phyloP scores from a whole-genome alignment of 2,329 filamentous ascomycete species.

The Elsinoe arachidis region DNA sequence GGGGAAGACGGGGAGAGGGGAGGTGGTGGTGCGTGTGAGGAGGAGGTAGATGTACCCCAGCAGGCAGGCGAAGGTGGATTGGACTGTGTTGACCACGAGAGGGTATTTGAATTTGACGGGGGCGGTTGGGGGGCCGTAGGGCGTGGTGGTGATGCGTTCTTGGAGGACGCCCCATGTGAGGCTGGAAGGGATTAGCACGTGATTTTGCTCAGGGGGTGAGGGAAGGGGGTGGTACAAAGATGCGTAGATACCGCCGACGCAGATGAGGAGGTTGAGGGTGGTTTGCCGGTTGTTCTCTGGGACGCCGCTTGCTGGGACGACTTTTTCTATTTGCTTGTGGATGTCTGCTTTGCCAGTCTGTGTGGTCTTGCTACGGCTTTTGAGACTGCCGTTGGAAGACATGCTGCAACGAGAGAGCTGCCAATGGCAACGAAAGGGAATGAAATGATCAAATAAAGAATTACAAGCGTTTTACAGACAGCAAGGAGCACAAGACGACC shows the following conservation, averaged over 20 bases:
- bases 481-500: not conserved
- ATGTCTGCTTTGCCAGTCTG: slow-evolving; percentile 11
- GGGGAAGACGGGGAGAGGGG: slow-evolving; percentile 61
- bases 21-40: slow-evolving; percentile 41
- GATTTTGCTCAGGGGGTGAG: not conserved
- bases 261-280: slow-evolving; percentile 63
- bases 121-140: slow-evolving; percentile 56
- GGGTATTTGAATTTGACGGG: slow-evolving; percentile 81
- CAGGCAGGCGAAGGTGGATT: slow-evolving; percentile 77
- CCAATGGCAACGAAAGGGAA: not conserved
- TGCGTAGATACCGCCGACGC: slow-evolving; percentile 90
- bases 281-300: slow-evolving; percentile 17
- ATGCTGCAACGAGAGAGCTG: not conserved
- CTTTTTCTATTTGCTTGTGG: slow-evolving; percentile 15
- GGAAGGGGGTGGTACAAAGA: slow-evolving; percentile 61
- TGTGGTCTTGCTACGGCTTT: slow-evolving; percentile 5
- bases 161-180: slow-evolving; percentile 94
- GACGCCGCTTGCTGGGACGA: slow-evolving; percentile 11
- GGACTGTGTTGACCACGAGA: slow-evolving; percentile 91
- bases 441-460: not conserved
- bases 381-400: slow-evolving; percentile 6
- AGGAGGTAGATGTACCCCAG: slow-evolving; percentile 76
- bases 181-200: slow-evolving; percentile 33
- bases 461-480: not conserved
- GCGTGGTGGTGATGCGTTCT: slow-evolving; percentile 91